Percentiles rank a stretch among this genome's conserved stretches.
These are phyloP conservation scores for Exophiala aquamarina DNA, from an alignment of 2,329 filamentous ascomycete genomes.

Conservation along the genomic window DNA sequence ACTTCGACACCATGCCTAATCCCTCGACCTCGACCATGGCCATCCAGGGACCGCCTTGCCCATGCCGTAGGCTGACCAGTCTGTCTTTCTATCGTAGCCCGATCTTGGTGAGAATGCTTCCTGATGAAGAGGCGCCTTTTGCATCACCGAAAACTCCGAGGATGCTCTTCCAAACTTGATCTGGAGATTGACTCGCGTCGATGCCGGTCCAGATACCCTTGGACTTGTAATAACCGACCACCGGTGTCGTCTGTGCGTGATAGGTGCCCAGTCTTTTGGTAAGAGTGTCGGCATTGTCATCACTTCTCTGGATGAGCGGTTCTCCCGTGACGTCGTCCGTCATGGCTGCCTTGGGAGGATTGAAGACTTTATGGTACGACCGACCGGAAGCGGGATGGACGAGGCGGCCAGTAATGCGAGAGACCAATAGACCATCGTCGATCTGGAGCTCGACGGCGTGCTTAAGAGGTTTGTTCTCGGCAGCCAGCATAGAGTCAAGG, in stretches of 20 bases:
- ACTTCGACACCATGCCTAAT: too few species aligned
- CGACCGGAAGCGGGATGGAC: conserved; percentile 95
- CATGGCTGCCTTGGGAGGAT: conserved; percentile 92
- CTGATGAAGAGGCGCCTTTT: conserved; percentile 43
- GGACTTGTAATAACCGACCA: conserved; percentile 95
- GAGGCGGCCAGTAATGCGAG: conserved; percentile 93
- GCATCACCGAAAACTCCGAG: conserved; percentile 77
- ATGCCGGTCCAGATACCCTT: conserved; percentile 95
- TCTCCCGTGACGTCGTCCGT: conserved; percentile 96
- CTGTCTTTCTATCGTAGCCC: conserved; percentile 38
- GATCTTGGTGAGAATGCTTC: conserved; percentile 55
- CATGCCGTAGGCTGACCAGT: too few species aligned
- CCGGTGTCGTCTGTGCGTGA: conserved; percentile 88
- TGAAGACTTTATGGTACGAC: conserved; percentile 98
- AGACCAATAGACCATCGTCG: conserved; percentile 88
- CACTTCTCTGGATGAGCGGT: conserved; percentile 90
- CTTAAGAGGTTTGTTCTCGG: conserved; percentile 79
- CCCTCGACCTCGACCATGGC: too few species aligned
- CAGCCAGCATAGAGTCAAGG: conserved; percentile 85
- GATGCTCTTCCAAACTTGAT: conserved; percentile 92
- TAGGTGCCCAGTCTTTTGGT: conserved; percentile 94
- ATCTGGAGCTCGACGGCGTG: conserved; percentile 97
- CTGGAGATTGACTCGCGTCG: conserved; percentile 93
- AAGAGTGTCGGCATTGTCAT: conserved; percentile 94
- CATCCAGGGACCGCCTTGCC: too few species aligned